A percentile compares a stretch with the other conserved stretches of the same genome.
Conservation (phyloP, 768 basidiomycete species). For the Auricularia auricula-judae region DNA sequence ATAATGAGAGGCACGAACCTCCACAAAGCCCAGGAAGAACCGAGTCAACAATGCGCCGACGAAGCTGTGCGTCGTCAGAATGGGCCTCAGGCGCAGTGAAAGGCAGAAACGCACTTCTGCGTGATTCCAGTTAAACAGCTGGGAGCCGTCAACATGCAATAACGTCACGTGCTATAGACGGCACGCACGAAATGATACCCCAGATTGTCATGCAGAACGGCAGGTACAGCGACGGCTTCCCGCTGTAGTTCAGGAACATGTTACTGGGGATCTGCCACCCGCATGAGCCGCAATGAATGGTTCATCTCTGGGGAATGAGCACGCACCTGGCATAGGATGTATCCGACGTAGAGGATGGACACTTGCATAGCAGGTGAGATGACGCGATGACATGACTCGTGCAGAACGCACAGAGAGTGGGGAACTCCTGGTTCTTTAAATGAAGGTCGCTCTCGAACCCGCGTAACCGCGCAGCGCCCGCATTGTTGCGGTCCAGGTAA, state of each 20-base stretch:
- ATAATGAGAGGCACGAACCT: slow-evolving; percentile 1
- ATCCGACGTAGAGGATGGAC: slow-evolving; percentile 1
- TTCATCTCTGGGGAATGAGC: not conserved
- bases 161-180: slow-evolving; percentile 24
- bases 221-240: slow-evolving; percentile 57
- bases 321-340: not conserved
- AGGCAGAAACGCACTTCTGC: slow-evolving; percentile 19
- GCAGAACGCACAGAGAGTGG: slow-evolving; percentile 29
- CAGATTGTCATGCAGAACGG: slow-evolving; percentile 59
- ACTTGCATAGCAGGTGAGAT: not conserved
- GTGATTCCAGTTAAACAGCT: slow-evolving; percentile 31
- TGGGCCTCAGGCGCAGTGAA: not conserved
- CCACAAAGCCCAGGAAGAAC: slow-evolving; percentile 67
- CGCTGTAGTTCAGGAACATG: slow-evolving; percentile 57
- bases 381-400: not conserved
- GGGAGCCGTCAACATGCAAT: slow-evolving; percentile 21
- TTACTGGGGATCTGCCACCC: slow-evolving; percentile 32
- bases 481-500: not conserved
- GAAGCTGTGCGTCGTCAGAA: slow-evolving; percentile 31
- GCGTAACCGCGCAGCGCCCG: slow-evolving; percentile 53
- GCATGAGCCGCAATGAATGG: not conserved
- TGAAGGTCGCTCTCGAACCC: slow-evolving; percentile 63
- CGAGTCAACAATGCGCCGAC: slow-evolving; percentile 52
- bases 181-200: slow-evolving; percentile 40
- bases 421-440: slow-evolving; percentile 50